Evolutionary conservation across 192 early-diverging fungal genomes (phyloP).

Genomic region (Linderina pennispora): DNA sequence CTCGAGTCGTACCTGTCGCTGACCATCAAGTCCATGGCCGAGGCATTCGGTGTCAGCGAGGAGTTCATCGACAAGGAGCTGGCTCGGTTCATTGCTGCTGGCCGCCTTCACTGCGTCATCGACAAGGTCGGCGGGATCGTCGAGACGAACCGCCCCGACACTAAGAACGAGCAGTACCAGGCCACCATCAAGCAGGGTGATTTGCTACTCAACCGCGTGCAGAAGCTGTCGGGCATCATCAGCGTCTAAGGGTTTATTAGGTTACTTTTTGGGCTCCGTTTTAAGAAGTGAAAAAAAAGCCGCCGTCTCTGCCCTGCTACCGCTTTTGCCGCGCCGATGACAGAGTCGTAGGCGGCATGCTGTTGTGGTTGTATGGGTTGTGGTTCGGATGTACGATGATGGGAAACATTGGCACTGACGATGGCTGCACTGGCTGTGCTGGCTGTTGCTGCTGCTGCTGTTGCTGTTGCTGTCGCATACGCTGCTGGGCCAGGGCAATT

Average conservation of each 20-base stretch:
- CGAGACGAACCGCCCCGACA: slow-evolving; percentile 95
- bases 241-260: slow-evolving; percentile 55
- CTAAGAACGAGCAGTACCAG: slow-evolving; percentile 99
- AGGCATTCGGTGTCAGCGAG: slow-evolving; percentile 91
- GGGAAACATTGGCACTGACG: too few species aligned
- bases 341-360: too few species aligned
- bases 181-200: slow-evolving; percentile 95
- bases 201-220: slow-evolving; percentile 86
- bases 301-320: too few species aligned
- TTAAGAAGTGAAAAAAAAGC: neutral
- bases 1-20: slow-evolving; percentile 92
- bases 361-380: too few species aligned
- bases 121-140: slow-evolving; percentile 98
- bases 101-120: slow-evolving; percentile 96
- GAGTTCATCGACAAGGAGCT: slow-evolving; percentile 97
- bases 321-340: too few species aligned
- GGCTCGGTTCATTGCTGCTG: slow-evolving; percentile 89
- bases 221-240: slow-evolving; percentile 92
- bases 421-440: neutral
- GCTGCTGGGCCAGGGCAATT: too few species aligned
- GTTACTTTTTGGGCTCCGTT: neutral
- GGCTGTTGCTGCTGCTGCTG: neutral
- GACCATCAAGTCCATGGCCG: slow-evolving; percentile 94
- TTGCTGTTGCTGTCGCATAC: too few species aligned
- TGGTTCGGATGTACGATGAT: too few species aligned